phyloP scores from a whole-genome alignment of 768 basidiomycete species.

The Trametes coccinea region DNA sequence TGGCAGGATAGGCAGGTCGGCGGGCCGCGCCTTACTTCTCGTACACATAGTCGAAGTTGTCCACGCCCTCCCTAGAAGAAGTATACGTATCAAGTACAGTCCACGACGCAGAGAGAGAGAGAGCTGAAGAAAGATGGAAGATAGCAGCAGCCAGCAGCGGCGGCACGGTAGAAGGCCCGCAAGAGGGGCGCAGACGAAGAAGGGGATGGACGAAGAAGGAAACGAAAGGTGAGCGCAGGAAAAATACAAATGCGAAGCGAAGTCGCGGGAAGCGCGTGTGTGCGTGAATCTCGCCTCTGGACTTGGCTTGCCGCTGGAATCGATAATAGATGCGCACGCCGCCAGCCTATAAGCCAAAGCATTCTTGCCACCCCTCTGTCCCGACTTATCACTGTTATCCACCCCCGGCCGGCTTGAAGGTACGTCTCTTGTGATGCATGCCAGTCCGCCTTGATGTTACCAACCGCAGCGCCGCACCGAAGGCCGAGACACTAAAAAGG shows the following conservation, averaged over 20 bases:
- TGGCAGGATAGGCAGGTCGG: neutral
- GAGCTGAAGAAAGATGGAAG: neutral
- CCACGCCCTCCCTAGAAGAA: slow-evolving; percentile 20
- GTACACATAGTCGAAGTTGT: slow-evolving; percentile 17
- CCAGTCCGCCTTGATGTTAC: neutral
- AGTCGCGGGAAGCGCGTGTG: neutral
- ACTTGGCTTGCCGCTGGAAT: neutral
- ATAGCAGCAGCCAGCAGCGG: neutral
- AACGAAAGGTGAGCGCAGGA: neutral
- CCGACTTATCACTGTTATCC: neutral
- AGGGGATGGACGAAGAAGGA: neutral
- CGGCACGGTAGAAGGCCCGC: no score
- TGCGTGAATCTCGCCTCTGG: neutral
- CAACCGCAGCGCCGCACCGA: neutral
- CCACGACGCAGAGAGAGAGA: neutral
- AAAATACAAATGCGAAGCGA: neutral
- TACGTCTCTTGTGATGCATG: neutral
- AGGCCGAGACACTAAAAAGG: neutral
- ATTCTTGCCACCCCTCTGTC: neutral
- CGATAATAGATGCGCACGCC: neutral
- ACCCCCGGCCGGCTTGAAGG: neutral
- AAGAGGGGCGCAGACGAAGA: no score
- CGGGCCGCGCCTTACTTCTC: neutral
- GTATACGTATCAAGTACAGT: slow-evolving; percentile 1
- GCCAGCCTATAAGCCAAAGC: neutral